These are phyloP conservation scores for Solanum hybrid DNA, from an alignment of 305 asterid species.

Conservation along the genomic window DNA sequence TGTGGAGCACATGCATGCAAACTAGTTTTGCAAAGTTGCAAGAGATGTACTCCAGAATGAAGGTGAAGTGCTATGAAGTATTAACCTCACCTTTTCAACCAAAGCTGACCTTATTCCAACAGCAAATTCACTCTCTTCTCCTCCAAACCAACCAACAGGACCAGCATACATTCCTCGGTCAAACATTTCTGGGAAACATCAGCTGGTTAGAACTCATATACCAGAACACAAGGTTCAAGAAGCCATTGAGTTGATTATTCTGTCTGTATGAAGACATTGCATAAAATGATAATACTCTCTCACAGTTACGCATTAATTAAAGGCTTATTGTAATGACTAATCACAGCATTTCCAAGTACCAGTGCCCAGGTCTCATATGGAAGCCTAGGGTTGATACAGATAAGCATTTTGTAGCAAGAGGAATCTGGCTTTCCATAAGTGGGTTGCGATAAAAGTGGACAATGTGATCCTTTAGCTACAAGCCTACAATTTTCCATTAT, in stretches of 20 bases:
- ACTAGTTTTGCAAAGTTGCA: background rate
- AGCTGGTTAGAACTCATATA: background rate
- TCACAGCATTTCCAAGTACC: background rate
- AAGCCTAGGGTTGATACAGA: background rate
- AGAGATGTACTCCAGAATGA: constrained; percentile 1
- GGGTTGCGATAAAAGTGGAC: background rate
- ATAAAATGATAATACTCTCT: background rate
- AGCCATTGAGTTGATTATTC: background rate
- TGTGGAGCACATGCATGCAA: background rate
- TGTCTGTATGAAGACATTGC: background rate
- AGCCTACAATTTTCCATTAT: background rate
- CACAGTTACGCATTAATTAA: background rate
- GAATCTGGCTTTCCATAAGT: background rate
- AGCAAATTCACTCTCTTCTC: constrained; percentile 88
- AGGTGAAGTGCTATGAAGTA: background rate
- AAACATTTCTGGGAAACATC: constrained; percentile 55
- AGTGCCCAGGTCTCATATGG: background rate
- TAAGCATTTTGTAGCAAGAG: background rate
- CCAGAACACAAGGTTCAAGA: background rate
- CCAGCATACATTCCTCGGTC: constrained; percentile 99
- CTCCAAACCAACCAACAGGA: constrained; percentile 98
- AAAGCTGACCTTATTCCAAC: constrained; percentile 97
- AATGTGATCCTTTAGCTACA: background rate
- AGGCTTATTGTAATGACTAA: background rate
- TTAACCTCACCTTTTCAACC: constrained; percentile 63